Evolutionary conservation across 202 grass and related monocot species (phyloP).

Genomic region (Zizania palustris): DNA sequence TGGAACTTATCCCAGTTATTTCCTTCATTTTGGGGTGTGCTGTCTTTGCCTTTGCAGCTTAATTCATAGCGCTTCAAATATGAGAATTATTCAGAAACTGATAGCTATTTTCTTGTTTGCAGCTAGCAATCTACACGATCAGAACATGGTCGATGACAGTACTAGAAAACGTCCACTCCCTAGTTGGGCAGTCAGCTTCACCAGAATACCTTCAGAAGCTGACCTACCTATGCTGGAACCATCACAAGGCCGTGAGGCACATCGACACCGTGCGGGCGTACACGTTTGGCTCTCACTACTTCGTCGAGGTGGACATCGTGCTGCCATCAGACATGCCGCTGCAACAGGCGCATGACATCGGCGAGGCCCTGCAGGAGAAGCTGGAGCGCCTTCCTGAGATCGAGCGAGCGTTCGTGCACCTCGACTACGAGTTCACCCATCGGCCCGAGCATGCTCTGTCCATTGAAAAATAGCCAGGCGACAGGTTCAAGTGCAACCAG

Average conservation of each 20-base stretch:
- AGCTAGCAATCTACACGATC: conserved; percentile 94
- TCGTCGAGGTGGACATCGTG: conserved; percentile 96
- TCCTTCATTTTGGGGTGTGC: neutral
- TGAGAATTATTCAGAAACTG: neutral
- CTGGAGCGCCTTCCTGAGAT: conserved; percentile 85
- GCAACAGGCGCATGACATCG: conserved; percentile 85
- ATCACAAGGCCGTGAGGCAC: conserved; percentile 86
- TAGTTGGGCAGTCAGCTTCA: conserved; percentile 85
- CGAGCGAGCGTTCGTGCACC: conserved; percentile 95
- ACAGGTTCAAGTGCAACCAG: neutral
- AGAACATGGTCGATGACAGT: conserved; percentile 96
- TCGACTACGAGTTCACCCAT: conserved; percentile 94
- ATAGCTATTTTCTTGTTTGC: conserved; percentile 7
- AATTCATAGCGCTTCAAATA: neutral
- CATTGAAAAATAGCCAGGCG: conserved; percentile 54
- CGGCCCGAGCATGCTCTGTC: conserved; percentile 79
- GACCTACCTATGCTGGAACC: conserved; percentile 96
- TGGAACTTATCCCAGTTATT: neutral
- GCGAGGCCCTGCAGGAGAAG: conserved; percentile 93
- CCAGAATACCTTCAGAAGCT: conserved; percentile 94
- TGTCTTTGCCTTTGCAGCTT: neutral
- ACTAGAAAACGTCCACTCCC: conserved; percentile 93
- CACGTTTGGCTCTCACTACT: conserved; percentile 97
- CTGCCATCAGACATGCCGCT: conserved; percentile 80
- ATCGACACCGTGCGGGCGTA: conserved; percentile 97